These are phyloP conservation scores for Didymellaceae sp. DNA, from an alignment of 2,329 filamentous ascomycete species.

Conservation along the genomic window DNA sequence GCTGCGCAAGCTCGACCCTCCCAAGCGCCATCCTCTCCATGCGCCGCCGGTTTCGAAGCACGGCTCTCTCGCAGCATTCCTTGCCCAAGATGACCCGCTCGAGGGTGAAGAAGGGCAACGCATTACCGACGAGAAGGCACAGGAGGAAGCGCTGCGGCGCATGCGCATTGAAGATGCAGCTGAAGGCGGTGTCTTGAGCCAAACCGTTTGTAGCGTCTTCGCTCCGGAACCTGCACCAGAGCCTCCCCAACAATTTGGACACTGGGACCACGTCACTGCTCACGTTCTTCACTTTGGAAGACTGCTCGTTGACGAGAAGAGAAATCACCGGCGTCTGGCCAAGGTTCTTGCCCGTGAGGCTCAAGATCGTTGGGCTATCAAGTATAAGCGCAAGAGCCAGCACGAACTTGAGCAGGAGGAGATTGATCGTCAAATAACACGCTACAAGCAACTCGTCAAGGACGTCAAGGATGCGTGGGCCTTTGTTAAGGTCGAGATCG, in stretches of 20 bases:
- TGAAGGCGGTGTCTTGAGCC: slow-evolving; percentile 76
- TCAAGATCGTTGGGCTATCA: slow-evolving; percentile 74
- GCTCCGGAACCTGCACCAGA: slow-evolving; percentile 76
- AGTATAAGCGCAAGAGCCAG: slow-evolving; percentile 59
- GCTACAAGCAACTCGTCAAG: slow-evolving; percentile 74
- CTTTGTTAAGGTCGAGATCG: slow-evolving; percentile 63
- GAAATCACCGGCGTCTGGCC: slow-evolving; percentile 75
- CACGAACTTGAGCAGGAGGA: slow-evolving; percentile 86
- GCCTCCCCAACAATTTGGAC: slow-evolving; percentile 80
- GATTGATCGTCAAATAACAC: slow-evolving; percentile 67
- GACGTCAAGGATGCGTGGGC: slow-evolving; percentile 69
- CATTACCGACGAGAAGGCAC: slow-evolving; percentile 40
- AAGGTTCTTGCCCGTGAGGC: slow-evolving; percentile 82
- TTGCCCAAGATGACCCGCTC: slow-evolving; percentile 59
- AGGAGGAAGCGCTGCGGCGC: slow-evolving; percentile 72
- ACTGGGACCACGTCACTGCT: slow-evolving; percentile 81
- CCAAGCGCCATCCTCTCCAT: slow-evolving; percentile 60
- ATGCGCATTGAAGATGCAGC: slow-evolving; percentile 74
- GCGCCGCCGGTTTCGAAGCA: slow-evolving; percentile 54
- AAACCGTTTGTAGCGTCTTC: slow-evolving; percentile 73
- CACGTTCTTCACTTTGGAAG: slow-evolving; percentile 82
- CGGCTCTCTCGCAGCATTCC: slow-evolving; percentile 69
- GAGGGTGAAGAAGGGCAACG: slow-evolving; percentile 51
- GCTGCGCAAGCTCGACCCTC: slow-evolving; percentile 58
- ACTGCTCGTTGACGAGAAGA: slow-evolving; percentile 79